These are phyloP conservation scores for Prunus campanulata DNA, from an alignment of 306 rosid species.

Conservation along the genomic window DNA sequence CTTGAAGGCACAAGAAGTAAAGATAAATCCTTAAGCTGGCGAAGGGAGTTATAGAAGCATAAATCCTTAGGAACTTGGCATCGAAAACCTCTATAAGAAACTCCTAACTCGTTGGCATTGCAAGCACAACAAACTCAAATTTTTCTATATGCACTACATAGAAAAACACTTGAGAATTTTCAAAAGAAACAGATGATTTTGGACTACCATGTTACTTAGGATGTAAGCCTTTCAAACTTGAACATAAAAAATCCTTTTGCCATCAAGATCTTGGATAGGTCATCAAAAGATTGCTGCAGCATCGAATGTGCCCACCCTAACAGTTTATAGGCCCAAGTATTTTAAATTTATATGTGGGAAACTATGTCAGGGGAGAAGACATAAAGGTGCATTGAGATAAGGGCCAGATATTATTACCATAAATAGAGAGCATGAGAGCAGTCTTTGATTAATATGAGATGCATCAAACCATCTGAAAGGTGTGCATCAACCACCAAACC, in stretches of 20 bases:
- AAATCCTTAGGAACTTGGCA: not conserved
- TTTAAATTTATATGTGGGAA: not conserved
- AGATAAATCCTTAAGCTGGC: not conserved
- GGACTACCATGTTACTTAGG: not conserved
- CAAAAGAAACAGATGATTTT: not conserved
- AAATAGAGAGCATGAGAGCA: conserved; percentile 81
- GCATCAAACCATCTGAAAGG: conserved; percentile 90
- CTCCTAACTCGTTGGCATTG: too few species aligned
- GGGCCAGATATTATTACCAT: conserved; percentile 43
- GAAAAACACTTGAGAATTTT: not conserved
- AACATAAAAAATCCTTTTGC: not conserved
- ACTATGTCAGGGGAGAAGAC: not conserved
- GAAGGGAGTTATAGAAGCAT: not conserved
- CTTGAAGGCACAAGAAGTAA: not conserved
- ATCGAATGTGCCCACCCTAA: not conserved
- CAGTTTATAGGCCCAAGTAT: not conserved
- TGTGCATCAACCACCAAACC: conserved; percentile 98
- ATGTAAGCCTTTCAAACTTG: not conserved
- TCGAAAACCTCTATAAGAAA: not conserved
- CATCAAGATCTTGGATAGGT: not conserved
- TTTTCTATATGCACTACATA: not conserved
- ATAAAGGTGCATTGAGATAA: conserved; percentile 2
- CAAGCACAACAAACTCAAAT: too few species aligned
- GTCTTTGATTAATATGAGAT: conserved; percentile 78
- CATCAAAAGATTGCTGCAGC: not conserved